A percentile compares a stretch with the other conserved stretches of the same genome.
Evolutionary conservation across 495 filamentous ascomycete species (phyloP).

Genomic region (Penicillium cataractarum): DNA sequence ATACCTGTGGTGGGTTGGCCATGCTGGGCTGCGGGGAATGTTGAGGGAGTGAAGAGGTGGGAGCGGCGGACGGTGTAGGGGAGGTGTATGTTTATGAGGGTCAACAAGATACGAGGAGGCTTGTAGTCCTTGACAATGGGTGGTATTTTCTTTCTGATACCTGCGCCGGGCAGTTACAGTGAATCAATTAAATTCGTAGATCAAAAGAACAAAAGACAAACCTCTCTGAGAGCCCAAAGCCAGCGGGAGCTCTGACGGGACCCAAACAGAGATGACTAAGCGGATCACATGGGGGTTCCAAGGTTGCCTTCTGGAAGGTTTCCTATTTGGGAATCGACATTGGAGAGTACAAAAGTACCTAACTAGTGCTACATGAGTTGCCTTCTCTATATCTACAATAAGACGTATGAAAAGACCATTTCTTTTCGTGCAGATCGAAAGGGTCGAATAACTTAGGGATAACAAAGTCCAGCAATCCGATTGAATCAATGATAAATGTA

Average conservation of each 20-base stretch:
- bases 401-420: background rate
- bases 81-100: background rate
- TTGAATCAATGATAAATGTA: background rate
- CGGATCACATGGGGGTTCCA: conserved; percentile 9
- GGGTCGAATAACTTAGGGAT: too few relatives aligned
- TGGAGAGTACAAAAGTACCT: background rate
- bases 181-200: background rate
- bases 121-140: conserved; percentile 7
- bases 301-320: background rate
- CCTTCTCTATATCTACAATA: background rate
- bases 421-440: too few relatives aligned
- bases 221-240: background rate
- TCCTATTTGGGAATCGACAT: background rate
- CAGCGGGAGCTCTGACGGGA: conserved; percentile 2
- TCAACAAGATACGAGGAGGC: conserved; percentile 2
- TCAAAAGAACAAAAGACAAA: background rate
- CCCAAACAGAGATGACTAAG: conserved; percentile 24
- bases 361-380: background rate
- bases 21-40: conserved; percentile 16
- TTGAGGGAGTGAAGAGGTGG: background rate
- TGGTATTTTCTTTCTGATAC: background rate
- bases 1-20: conserved; percentile 19
- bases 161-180: conserved; percentile 2
- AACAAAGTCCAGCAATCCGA: too few relatives aligned
- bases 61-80: background rate